Evolutionary conservation across 306 rosid species (phyloP).

Genomic region (Notholithocarpus densiflorus): DNA sequence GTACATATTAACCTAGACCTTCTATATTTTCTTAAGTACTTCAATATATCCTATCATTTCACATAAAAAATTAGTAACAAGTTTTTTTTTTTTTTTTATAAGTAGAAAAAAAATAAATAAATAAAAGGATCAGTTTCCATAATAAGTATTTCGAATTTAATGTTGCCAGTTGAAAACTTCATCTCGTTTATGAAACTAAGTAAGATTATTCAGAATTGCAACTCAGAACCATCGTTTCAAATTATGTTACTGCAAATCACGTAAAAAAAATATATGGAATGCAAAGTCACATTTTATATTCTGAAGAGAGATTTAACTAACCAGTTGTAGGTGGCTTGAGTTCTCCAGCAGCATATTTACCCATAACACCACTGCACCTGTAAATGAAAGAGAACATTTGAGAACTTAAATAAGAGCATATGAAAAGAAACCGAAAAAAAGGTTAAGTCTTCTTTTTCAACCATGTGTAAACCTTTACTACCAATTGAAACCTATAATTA

Average conservation of each 20-base stretch:
- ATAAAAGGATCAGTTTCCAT: background rate
- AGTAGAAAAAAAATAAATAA: too few relatives aligned
- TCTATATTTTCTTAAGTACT: background rate
- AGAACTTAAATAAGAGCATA: background rate
- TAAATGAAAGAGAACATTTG: slow-evolving; percentile 18
- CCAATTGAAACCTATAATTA: background rate
- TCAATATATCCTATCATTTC: background rate
- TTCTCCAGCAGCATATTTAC: slow-evolving; percentile 98
- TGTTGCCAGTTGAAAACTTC: background rate
- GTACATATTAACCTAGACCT: background rate
- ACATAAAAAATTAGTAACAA: background rate
- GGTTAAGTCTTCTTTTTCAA: background rate
- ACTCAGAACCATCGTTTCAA: background rate
- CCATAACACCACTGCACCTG: slow-evolving; percentile 99
- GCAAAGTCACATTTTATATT: slow-evolving; percentile 5
- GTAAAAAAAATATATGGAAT: background rate
- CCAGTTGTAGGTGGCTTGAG: slow-evolving; percentile 88
- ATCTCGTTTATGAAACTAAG: background rate
- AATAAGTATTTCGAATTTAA: background rate
- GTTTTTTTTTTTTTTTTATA: too few relatives aligned
- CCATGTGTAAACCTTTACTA: background rate
- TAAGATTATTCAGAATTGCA: background rate
- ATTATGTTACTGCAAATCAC: background rate
- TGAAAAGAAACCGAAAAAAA: slow-evolving; percentile 1
- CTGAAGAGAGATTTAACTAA: slow-evolving; percentile 24